These are phyloP conservation scores for Xanthoceras sorbifolium DNA, from an alignment of 345 rosid species.

Conservation along the genomic window DNA sequence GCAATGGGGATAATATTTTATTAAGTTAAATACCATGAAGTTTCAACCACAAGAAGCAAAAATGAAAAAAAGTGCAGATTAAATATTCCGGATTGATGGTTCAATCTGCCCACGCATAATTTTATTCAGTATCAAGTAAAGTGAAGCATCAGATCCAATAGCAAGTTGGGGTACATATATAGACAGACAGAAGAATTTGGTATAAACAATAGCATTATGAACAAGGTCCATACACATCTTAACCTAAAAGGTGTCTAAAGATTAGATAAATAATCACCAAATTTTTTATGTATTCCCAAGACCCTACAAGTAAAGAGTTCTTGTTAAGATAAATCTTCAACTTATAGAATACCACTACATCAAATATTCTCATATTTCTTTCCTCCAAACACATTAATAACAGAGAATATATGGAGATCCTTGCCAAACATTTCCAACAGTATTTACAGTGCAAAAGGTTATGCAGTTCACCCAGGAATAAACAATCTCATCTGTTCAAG, in stretches of 20 bases:
- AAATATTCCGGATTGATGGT: neutral
- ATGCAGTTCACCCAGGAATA: neutral
- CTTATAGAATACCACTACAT: neutral
- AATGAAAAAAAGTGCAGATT: neutral
- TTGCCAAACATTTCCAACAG: neutral
- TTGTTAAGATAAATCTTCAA: conserved; percentile 1
- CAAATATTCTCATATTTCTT: conserved; percentile 12
- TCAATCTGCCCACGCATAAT: neutral
- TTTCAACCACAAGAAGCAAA: neutral
- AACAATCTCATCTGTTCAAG: neutral
- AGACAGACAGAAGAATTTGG: neutral
- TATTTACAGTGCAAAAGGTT: neutral
- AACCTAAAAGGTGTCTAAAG: neutral
- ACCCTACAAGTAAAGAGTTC: neutral
- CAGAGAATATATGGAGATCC: neutral
- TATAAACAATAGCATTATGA: neutral
- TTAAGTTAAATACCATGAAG: neutral
- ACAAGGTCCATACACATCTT: neutral
- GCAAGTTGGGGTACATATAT: neutral
- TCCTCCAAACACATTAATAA: neutral
- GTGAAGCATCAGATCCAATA: neutral
- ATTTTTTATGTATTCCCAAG: neutral
- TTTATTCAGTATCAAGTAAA: neutral
- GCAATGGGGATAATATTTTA: conserved; percentile 26
- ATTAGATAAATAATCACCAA: neutral